A percentile compares a stretch with the other conserved stretches of the same genome.
Conservation (phyloP, 2,329 filamentous ascomycete species). For the Geoglossum cookeanum region DNA sequence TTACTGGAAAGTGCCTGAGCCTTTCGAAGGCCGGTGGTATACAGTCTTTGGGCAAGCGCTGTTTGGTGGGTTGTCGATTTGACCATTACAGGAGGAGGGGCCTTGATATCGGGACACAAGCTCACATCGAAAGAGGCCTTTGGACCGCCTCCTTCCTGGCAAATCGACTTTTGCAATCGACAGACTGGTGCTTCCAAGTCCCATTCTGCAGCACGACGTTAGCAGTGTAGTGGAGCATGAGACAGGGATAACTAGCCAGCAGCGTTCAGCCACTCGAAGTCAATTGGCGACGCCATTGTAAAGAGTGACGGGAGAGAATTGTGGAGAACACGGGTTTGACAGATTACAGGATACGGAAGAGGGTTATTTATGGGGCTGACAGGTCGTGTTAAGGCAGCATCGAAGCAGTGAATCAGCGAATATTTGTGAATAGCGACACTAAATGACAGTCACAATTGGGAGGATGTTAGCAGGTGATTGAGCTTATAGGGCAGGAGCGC, state of each 20-base stretch:
- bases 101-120: neutral
- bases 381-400: too few relatives aligned
- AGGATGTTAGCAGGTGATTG: too few relatives aligned
- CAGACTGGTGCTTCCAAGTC: neutral
- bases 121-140: neutral
- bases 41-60: neutral
- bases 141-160: neutral
- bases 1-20: too few relatives aligned
- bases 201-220: neutral
- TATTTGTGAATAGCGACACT: too few relatives aligned
- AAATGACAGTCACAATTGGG: too few relatives aligned
- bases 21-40: neutral
- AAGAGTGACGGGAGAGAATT: neutral
- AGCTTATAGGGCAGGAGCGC: too few relatives aligned
- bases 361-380: too few relatives aligned
- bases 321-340: too few relatives aligned
- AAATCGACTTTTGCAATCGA: neutral
- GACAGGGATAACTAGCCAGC: neutral
- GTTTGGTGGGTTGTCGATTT: neutral
- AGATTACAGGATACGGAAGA: too few relatives aligned
- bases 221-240: neutral
- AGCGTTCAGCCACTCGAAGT: neutral
- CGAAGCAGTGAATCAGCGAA: too few relatives aligned
- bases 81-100: neutral
- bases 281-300: neutral